These are phyloP conservation scores for Beta vulgaris DNA, from an alignment of 148 eudicot genomes.

Conservation along the genomic window DNA sequence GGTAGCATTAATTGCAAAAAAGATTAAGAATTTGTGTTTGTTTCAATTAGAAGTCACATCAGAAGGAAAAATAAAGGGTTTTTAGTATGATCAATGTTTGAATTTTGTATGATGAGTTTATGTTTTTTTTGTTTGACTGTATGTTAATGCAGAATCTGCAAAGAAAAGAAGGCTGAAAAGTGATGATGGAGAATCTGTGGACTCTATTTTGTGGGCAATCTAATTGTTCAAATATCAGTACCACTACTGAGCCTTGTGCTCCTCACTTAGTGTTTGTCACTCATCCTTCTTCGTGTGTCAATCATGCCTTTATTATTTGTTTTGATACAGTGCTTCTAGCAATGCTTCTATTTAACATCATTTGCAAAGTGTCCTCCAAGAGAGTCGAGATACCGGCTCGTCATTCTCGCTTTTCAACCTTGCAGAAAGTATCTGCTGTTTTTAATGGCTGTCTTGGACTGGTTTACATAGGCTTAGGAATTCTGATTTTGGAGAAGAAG, in stretches of 20 bases:
- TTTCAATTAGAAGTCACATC: too few relatives aligned
- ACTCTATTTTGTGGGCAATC: constrained; percentile 31
- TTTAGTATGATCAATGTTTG: too few relatives aligned
- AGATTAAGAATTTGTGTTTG: too few relatives aligned
- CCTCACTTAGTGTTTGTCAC: constrained; percentile 33
- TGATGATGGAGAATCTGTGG: constrained; percentile 33
- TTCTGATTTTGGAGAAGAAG: constrained; percentile 32
- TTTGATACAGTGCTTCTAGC: constrained; percentile 54
- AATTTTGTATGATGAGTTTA: neutral
- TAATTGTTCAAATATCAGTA: constrained; percentile 24
- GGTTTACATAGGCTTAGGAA: constrained; percentile 21
- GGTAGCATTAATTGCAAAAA: too few relatives aligned
- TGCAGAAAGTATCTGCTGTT: constrained; percentile 47
- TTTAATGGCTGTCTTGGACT: constrained; percentile 54
- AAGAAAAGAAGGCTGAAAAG: neutral
- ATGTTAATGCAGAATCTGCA: constrained; percentile 8
- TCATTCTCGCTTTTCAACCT: constrained; percentile 22
- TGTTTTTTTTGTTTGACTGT: too few relatives aligned
- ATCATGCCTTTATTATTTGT: constrained; percentile 51
- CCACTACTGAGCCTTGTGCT: constrained; percentile 32
- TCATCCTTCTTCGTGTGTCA: constrained; percentile 67
- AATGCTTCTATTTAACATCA: constrained; percentile 37
- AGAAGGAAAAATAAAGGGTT: too few relatives aligned
- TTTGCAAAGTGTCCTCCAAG: constrained; percentile 37
- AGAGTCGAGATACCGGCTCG: constrained; percentile 9